Percentiles rank a stretch among this genome's conserved stretches.
phyloP scores from a whole-genome alignment of 345 rosid species.

The Eucalyptus camaldulensis region DNA sequence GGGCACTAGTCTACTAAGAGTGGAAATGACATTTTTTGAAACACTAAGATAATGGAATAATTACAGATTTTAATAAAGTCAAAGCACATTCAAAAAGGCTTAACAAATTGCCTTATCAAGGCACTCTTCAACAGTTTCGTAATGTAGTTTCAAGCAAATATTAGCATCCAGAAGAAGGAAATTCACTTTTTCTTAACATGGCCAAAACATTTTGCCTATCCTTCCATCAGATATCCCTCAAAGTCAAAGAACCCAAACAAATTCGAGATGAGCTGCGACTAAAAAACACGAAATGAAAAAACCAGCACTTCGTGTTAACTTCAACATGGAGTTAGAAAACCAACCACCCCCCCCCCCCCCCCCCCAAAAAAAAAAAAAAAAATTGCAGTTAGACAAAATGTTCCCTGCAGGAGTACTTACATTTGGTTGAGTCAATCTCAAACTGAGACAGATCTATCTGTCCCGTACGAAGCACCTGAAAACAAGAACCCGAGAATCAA shows the following conservation, averaged over 20 bases:
- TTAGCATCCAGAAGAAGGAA: background rate
- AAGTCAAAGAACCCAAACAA: background rate
- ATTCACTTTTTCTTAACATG: background rate
- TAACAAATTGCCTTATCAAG: background rate
- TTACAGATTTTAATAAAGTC: background rate
- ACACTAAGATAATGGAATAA: background rate
- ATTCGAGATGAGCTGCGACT: background rate
- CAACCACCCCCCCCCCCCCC: background rate
- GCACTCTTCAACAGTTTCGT: background rate
- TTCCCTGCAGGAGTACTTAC: slow-evolving; percentile 24
- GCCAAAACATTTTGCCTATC: background rate
- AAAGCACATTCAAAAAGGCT: background rate
- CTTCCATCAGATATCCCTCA: background rate
- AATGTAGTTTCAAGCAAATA: background rate
- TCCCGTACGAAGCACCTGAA: slow-evolving; percentile 88
- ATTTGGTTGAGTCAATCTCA: slow-evolving; percentile 85
- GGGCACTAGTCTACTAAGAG: background rate
- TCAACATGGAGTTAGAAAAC: background rate
- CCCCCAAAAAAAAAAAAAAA: too few relatives aligned
- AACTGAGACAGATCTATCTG: slow-evolving; percentile 93
- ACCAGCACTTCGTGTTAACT: background rate
- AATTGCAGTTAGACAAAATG: background rate
- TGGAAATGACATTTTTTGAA: background rate
- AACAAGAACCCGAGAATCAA: background rate
- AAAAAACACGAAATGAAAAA: background rate